Conservation (phyloP, 352 stramenopile genomes). For the Pythium angustatum region DNA sequence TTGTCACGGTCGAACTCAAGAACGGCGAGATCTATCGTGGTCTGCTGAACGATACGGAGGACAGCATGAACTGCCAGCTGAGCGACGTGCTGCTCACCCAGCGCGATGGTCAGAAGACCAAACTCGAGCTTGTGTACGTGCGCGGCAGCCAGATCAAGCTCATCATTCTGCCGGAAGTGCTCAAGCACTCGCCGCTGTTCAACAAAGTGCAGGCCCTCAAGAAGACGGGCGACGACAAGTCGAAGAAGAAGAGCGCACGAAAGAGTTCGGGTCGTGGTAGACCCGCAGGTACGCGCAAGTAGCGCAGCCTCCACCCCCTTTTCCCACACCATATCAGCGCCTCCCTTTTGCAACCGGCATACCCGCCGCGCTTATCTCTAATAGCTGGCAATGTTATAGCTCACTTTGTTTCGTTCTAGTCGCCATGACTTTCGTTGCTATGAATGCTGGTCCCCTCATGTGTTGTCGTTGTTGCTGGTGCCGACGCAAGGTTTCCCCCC, state of each 20-base stretch:
- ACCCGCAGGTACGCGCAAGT: slow-evolving; percentile 10
- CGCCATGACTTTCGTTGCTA: too few relatives aligned
- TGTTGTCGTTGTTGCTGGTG: too few relatives aligned
- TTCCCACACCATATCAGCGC: too few relatives aligned
- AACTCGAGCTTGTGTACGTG: slow-evolving; percentile 93
- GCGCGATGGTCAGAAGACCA: slow-evolving; percentile 78
- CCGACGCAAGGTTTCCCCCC: too few relatives aligned
- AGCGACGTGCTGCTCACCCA: slow-evolving; percentile 90
- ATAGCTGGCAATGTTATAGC: too few relatives aligned
- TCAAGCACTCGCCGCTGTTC: slow-evolving; percentile 97
- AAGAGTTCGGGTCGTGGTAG: slow-evolving; percentile 23
- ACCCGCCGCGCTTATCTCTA: too few relatives aligned
- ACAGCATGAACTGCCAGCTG: slow-evolving; percentile 98
- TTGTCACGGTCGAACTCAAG: slow-evolving; percentile 87
- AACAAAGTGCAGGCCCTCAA: slow-evolving; percentile 93
- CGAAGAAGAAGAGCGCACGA: slow-evolving; percentile 32
- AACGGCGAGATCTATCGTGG: slow-evolving; percentile 89
- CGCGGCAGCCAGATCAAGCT: slow-evolving; percentile 96
- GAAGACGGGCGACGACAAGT: slow-evolving; percentile 61
- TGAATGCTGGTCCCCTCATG: too few relatives aligned
- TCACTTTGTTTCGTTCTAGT: not conserved
- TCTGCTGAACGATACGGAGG: slow-evolving; percentile 80
- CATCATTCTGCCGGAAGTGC: slow-evolving; percentile 95
- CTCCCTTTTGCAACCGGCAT: too few relatives aligned
- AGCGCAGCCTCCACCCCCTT: not conserved